These are phyloP conservation scores for Penicillium sumatraense DNA, from an alignment of 2,329 filamentous ascomycete genomes.

Conservation along the genomic window DNA sequence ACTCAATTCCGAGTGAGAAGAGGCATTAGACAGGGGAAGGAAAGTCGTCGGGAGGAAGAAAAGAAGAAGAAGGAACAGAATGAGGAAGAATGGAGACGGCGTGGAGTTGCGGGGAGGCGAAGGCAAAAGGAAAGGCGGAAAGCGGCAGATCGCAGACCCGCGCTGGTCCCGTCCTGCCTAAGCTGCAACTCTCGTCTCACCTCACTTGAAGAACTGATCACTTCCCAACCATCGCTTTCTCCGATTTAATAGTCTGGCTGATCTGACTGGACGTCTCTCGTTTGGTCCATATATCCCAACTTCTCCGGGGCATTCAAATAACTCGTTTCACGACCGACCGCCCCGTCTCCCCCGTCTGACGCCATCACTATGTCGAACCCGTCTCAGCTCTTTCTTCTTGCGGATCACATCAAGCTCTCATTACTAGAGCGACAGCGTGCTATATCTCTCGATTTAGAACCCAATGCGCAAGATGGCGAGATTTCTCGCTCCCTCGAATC, in stretches of 20 bases:
- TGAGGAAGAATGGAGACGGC: too few species aligned
- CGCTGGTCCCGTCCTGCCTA: slow-evolving; percentile 16
- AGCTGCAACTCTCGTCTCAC: slow-evolving; percentile 17
- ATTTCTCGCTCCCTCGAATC: slow-evolving; percentile 88
- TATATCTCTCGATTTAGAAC: slow-evolving; percentile 76
- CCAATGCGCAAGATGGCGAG: slow-evolving; percentile 82
- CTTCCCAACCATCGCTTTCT: slow-evolving; percentile 1
- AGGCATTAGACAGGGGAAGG: too few species aligned
- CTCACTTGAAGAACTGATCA: slow-evolving; percentile 8
- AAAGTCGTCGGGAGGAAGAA: background rate
- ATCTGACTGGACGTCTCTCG: slow-evolving; percentile 1
- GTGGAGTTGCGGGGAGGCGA: slow-evolving; percentile 20
- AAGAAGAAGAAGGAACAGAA: slow-evolving; percentile 4
- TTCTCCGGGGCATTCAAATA: background rate
- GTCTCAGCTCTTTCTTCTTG: slow-evolving; percentile 84
- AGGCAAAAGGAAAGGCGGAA: slow-evolving; percentile 23
- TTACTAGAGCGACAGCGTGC: slow-evolving; percentile 90
- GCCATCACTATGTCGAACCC: slow-evolving; percentile 56
- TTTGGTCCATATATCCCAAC: slow-evolving; percentile 5
- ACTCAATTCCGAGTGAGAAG: background rate
- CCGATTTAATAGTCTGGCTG: slow-evolving; percentile 5
- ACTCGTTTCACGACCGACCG: background rate
- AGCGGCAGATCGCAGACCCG: slow-evolving; percentile 26
- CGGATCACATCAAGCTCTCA: slow-evolving; percentile 96
- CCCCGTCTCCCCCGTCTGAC: slow-evolving; percentile 12